phyloP scores from a whole-genome alignment of 352 stramenopile species.

The Globisporangium radiosum region DNA sequence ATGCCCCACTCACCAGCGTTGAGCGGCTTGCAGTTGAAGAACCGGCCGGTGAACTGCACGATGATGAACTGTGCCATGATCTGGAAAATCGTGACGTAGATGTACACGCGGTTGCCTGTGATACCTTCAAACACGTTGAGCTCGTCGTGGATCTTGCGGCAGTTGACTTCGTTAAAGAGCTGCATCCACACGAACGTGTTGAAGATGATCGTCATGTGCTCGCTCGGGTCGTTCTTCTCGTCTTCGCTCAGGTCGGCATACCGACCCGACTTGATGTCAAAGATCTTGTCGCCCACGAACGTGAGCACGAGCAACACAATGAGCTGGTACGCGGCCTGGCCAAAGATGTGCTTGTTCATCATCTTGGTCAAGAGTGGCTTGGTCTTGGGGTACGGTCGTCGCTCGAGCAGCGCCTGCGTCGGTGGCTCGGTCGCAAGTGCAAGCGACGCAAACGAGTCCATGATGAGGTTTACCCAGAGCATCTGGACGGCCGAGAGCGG shows the following conservation, averaged over 20 bases:
- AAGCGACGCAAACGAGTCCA: conserved; percentile 96
- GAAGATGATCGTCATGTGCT: conserved; percentile 96
- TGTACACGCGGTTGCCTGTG: conserved; percentile 88
- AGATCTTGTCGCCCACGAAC: conserved; percentile 62
- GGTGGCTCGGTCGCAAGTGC: conserved; percentile 93
- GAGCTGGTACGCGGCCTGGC: conserved; percentile 90
- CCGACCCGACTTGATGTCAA: conserved; percentile 40
- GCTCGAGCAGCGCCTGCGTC: conserved; percentile 84
- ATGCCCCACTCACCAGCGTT: conserved; percentile 41
- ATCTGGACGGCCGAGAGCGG: conserved; percentile 95
- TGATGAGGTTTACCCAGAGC: conserved; percentile 98
- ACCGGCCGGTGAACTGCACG: conserved; percentile 88
- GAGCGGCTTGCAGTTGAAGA: conserved; percentile 59
- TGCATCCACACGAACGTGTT: conserved; percentile 98
- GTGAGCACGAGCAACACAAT: conserved; percentile 83
- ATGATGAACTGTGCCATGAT: conserved; percentile 92
- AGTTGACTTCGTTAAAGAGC: conserved; percentile 89
- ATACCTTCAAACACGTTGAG: conserved; percentile 94
- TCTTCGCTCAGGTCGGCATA: conserved; percentile 27
- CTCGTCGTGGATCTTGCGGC: conserved; percentile 77
- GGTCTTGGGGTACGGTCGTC: conserved; percentile 89
- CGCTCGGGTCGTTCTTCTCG: conserved; percentile 39
- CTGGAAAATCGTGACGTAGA: conserved; percentile 88
- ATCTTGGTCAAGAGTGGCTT: conserved; percentile 90
- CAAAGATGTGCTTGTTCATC: conserved; percentile 96